A percentile compares a stretch with the other conserved stretches of the same genome.
Conservation (phyloP, 768 basidiomycete species). For the Coprinopsis marcescibilis region DNA sequence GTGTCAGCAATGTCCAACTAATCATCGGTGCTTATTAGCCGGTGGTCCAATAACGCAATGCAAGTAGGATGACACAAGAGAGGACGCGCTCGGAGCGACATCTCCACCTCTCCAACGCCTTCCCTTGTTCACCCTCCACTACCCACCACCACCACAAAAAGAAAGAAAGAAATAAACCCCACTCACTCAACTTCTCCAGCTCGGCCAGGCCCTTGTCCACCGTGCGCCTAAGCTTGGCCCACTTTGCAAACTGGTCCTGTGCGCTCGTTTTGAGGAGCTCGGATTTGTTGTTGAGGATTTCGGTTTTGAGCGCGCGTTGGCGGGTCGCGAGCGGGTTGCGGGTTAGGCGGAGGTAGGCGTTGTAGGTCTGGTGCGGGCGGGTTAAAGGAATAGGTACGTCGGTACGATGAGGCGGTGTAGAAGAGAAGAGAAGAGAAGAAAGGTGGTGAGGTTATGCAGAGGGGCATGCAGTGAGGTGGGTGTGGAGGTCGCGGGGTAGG, state of each 20-base stretch:
- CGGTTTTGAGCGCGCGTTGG: slow-evolving; percentile 70
- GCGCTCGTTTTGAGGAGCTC: slow-evolving; percentile 88
- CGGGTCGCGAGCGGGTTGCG: slow-evolving; percentile 45
- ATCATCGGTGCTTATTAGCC: no score
- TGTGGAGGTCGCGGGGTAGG: no score
- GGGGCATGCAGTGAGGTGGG: neutral
- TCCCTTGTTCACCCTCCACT: neutral
- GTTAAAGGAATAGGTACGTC: neutral
- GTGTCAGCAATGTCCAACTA: neutral
- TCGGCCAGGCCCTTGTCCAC: slow-evolving; percentile 91
- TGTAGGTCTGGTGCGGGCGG: slow-evolving; percentile 54
- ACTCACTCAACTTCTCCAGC: slow-evolving; percentile 87
- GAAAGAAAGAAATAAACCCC: slow-evolving; percentile 1
- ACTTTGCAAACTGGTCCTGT: slow-evolving; percentile 97
- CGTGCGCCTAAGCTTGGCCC: slow-evolving; percentile 88
- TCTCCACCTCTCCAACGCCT: neutral
- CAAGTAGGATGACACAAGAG: no score
- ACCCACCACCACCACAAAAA: neutral
- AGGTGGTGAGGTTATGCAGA: neutral
- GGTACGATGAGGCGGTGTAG: slow-evolving; percentile 2
- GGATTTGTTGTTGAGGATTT: slow-evolving; percentile 74
- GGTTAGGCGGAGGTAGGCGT: slow-evolving; percentile 62
- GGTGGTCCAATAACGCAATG: no score
- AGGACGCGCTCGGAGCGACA: slow-evolving; percentile 1
- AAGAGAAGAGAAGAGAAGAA: neutral